phyloP scores from a whole-genome alignment of 805 yeast genomes.

The Dipodascus albidus region DNA sequence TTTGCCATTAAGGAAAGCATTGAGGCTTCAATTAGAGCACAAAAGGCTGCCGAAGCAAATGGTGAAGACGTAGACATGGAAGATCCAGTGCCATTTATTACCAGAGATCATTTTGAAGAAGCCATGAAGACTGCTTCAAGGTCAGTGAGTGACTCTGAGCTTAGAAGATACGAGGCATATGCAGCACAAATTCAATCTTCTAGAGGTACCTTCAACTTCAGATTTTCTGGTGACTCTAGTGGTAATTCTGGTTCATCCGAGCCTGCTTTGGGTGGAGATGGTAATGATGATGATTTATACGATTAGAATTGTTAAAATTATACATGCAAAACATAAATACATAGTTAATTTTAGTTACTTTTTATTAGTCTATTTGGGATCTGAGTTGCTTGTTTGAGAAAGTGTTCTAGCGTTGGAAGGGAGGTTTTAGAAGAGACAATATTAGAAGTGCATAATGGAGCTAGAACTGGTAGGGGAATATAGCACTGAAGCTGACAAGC shows the following conservation, averaged over 20 bases:
- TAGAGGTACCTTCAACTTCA: slow-evolving; percentile 80
- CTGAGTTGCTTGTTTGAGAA: no score
- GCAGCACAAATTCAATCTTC: slow-evolving; percentile 94
- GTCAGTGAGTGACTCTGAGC: slow-evolving; percentile 92
- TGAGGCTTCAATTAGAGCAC: slow-evolving; percentile 53
- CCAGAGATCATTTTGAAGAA: slow-evolving; percentile 91
- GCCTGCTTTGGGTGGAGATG: slow-evolving; percentile 38
- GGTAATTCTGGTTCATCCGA: slow-evolving; percentile 30
- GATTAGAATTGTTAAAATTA: slow-evolving; percentile 23
- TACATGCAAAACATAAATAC: neutral
- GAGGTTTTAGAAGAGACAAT: no score
- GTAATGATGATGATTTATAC: slow-evolving; percentile 59
- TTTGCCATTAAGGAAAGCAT: slow-evolving; percentile 97
- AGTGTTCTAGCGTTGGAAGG: no score
- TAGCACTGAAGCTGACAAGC: no score
- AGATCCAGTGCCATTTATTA: slow-evolving; percentile 93
- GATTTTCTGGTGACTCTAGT: slow-evolving; percentile 48
- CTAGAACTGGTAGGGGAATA: no score
- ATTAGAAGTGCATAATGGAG: no score
- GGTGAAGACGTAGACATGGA: slow-evolving; percentile 51
- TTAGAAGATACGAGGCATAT: slow-evolving; percentile 97
- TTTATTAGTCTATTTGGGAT: neutral
- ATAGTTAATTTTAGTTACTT: neutral
- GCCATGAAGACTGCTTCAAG: slow-evolving; percentile 99
- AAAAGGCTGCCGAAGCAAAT: slow-evolving; percentile 31